Evolutionary conservation across 768 basidiomycete genomes (phyloP).

Genomic region (Agaricus blazei): DNA sequence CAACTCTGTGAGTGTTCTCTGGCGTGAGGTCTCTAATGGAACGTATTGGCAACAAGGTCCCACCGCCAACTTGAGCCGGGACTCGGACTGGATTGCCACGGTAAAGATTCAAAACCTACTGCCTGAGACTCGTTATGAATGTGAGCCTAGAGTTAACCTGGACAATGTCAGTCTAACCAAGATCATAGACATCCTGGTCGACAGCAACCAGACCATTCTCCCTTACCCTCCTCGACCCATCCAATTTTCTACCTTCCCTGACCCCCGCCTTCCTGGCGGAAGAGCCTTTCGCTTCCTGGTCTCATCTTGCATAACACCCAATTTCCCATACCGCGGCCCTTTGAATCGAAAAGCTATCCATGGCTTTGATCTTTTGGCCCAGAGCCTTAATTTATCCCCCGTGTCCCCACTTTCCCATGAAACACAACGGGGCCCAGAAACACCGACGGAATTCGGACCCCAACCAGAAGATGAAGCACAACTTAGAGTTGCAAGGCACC

Average conservation of each 20-base stretch:
- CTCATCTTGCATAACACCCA: constrained; percentile 62
- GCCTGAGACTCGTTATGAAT: constrained; percentile 69
- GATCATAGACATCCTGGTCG: constrained; percentile 37
- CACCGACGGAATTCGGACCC: no score
- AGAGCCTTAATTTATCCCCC: constrained; percentile 40
- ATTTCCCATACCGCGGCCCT: constrained; percentile 67
- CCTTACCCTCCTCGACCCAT: constrained; percentile 49
- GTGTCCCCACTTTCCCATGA: background rate
- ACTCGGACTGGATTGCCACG: constrained; percentile 56
- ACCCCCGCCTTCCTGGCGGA: constrained; percentile 50
- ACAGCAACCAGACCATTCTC: constrained; percentile 37
- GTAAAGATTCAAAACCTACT: constrained; percentile 53
- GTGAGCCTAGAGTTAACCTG: constrained; percentile 29
- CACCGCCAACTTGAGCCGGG: constrained; percentile 32
- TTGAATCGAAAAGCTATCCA: constrained; percentile 46
- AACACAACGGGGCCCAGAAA: background rate
- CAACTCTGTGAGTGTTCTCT: constrained; percentile 36
- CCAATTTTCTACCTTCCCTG: constrained; percentile 70
- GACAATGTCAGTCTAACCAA: constrained; percentile 2
- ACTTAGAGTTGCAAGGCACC: background rate
- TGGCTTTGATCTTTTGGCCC: constrained; percentile 61
- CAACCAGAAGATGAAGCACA: no score
- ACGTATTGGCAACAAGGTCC: constrained; percentile 53
- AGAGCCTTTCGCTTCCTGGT: constrained; percentile 65
- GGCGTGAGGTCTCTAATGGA: constrained; percentile 32